Conservation (phyloP, 1,284 basidiomycete genomes). For the Vanrija sp. region DNA sequence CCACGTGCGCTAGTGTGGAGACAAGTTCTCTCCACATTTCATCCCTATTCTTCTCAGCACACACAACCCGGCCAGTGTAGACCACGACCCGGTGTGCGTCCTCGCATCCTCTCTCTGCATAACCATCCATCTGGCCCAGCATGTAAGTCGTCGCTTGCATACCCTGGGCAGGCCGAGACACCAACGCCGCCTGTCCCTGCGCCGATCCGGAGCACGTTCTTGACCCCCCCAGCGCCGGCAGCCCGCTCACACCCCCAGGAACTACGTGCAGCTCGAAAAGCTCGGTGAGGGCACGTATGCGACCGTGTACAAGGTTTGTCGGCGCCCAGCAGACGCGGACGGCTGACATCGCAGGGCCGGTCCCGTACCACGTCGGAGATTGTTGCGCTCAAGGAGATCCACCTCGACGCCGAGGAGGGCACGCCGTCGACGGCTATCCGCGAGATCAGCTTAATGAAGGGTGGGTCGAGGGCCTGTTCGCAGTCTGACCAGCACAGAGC, state of each 20-base stretch:
- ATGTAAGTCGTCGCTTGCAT: background rate
- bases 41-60: background rate
- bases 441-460: slow-evolving; percentile 92
- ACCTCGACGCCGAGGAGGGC: slow-evolving; percentile 95
- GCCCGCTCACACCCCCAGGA: slow-evolving; percentile 28
- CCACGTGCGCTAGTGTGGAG: no score
- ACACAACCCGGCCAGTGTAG: background rate
- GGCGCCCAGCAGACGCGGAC: background rate
- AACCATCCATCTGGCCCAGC: background rate
- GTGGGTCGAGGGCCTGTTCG: slow-evolving; percentile 22
- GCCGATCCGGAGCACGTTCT: no score
- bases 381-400: slow-evolving; percentile 96
- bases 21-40: background rate
- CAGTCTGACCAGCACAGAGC: slow-evolving; percentile 54
- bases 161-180: background rate
- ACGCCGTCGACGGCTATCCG: slow-evolving; percentile 96
- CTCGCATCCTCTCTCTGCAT: no score
- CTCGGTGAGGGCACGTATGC: slow-evolving; percentile 62
- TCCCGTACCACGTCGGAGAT: slow-evolving; percentile 64
- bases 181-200: background rate
- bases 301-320: slow-evolving; percentile 77
- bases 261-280: slow-evolving; percentile 72
- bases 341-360: slow-evolving; percentile 63
- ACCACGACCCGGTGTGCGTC: background rate
- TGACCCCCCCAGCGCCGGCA: no score